These are phyloP conservation scores for Verticillium longisporum DNA, from an alignment of 2,329 filamentous ascomycete species.

Conservation along the genomic window DNA sequence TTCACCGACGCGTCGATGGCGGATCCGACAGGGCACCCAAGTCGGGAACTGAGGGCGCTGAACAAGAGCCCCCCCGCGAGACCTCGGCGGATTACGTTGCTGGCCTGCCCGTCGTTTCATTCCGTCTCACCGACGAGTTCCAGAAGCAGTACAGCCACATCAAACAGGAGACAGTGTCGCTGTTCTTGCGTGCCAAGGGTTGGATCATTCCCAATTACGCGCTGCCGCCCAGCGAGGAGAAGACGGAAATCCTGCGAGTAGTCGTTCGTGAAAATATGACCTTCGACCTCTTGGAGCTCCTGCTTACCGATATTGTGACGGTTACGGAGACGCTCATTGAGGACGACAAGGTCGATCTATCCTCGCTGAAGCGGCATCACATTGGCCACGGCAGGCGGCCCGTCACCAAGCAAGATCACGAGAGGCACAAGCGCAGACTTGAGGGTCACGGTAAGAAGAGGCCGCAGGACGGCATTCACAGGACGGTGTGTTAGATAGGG, in stretches of 20 bases:
- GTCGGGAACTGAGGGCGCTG: constrained; percentile 20
- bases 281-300: constrained; percentile 58
- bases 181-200: constrained; percentile 57
- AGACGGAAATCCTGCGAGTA: constrained; percentile 59
- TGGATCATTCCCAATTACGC: constrained; percentile 69
- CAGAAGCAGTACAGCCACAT: constrained; percentile 53
- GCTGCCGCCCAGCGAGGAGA: constrained; percentile 53
- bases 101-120: constrained; percentile 63
- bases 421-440: background rate
- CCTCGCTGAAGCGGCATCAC: constrained; percentile 9
- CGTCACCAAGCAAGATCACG: constrained; percentile 7
- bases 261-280: constrained; percentile 62
- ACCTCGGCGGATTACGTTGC: constrained; percentile 55
- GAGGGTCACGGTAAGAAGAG: background rate
- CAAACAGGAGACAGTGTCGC: constrained; percentile 57
- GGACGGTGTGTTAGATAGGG: constrained; percentile 19
- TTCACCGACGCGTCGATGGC: constrained; percentile 49
- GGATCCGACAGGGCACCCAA: constrained; percentile 27
- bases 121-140: constrained; percentile 56
- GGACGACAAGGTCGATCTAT: constrained; percentile 12
- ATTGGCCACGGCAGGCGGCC: constrained; percentile 4
- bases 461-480: constrained; percentile 20
- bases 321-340: constrained; percentile 56
- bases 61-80: constrained; percentile 23
- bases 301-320: constrained; percentile 53